These are phyloP conservation scores for Gamsiella multidivaricata DNA, from an alignment of 192 early-diverging fungal species.

Conservation along the genomic window DNA sequence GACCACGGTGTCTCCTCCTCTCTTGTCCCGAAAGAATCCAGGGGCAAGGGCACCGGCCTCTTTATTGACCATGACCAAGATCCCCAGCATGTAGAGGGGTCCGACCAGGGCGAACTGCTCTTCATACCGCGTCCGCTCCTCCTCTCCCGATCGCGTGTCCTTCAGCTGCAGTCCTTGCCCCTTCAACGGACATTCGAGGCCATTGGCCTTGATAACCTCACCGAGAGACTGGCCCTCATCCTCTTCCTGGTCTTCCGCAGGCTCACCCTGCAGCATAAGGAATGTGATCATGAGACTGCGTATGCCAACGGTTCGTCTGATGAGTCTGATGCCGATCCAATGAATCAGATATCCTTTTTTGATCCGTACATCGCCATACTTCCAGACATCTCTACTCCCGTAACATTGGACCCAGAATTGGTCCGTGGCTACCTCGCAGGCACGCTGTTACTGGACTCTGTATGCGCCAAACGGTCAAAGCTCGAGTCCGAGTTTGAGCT, in stretches of 20 bases:
- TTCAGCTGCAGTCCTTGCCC: not conserved
- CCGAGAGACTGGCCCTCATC: slow-evolving; percentile 51
- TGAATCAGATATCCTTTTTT: slow-evolving; percentile 39
- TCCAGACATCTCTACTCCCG: slow-evolving; percentile 59
- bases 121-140: slow-evolving; percentile 19
- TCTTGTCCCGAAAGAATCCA: slow-evolving; percentile 13
- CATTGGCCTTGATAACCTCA: slow-evolving; percentile 9
- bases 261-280: slow-evolving; percentile 4
- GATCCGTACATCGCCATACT: slow-evolving; percentile 67
- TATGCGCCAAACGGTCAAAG: slow-evolving; percentile 59
- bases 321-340: not conserved
- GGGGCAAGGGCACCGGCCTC: slow-evolving; percentile 41
- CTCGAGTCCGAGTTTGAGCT: slow-evolving; percentile 61
- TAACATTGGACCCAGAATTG: slow-evolving; percentile 41
- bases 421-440: slow-evolving; percentile 58
- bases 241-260: slow-evolving; percentile 58
- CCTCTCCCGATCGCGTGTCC: slow-evolving; percentile 16
- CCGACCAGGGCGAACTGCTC: slow-evolving; percentile 28
- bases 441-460: slow-evolving; percentile 63
- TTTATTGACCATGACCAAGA: slow-evolving; percentile 7
- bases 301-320: not conserved
- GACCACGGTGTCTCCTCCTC: slow-evolving; percentile 2
- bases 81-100: not conserved
- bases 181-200: slow-evolving; percentile 7
- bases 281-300: not conserved